phyloP scores from a whole-genome alignment of 768 basidiomycete genomes.

The Flagelloscypha sp. region DNA sequence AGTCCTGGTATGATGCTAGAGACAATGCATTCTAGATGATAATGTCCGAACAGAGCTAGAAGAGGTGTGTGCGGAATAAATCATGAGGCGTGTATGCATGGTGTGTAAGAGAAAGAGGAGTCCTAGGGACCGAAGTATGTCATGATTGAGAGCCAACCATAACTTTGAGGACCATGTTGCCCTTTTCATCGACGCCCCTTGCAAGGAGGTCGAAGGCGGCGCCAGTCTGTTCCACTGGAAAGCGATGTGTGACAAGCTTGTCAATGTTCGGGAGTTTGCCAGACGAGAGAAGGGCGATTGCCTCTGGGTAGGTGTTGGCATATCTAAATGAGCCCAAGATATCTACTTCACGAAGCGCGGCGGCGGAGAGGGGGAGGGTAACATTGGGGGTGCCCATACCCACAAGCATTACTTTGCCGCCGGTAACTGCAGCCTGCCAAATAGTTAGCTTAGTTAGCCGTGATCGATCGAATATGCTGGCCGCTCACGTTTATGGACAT shows the following conservation, averaged over 20 bases:
- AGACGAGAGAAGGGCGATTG: constrained; percentile 64
- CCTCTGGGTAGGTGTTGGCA: constrained; percentile 85
- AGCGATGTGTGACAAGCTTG: constrained; percentile 75
- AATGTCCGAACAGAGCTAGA: too few relatives aligned
- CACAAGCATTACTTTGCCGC: constrained; percentile 87
- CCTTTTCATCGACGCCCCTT: constrained; percentile 69
- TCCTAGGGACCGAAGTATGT: too few relatives aligned
- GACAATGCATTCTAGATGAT: too few relatives aligned
- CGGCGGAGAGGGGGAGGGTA: constrained; percentile 73
- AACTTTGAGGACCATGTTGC: constrained; percentile 82
- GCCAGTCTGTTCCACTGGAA: constrained; percentile 53
- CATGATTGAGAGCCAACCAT: constrained; percentile 59
- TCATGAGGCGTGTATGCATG: too few relatives aligned
- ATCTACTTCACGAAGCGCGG: constrained; percentile 85
- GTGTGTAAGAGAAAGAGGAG: constrained; percentile 1
- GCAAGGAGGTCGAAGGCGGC: constrained; percentile 78
- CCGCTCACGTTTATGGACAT: constrained; percentile 78
- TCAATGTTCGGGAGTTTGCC: constrained; percentile 57
- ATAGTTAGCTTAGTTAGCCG: constrained; percentile 1
- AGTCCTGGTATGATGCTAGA: too few relatives aligned
- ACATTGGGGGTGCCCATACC: constrained; percentile 91
- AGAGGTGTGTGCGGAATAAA: too few relatives aligned
- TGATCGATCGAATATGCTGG: constrained; percentile 6
- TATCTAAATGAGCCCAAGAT: constrained; percentile 89
- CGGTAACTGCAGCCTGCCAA: constrained; percentile 65